Percentiles rank a stretch among this genome's conserved stretches.
phyloP scores from a whole-genome alignment of 2,329 filamentous ascomycete genomes.

The Metarhizium brunneum region DNA sequence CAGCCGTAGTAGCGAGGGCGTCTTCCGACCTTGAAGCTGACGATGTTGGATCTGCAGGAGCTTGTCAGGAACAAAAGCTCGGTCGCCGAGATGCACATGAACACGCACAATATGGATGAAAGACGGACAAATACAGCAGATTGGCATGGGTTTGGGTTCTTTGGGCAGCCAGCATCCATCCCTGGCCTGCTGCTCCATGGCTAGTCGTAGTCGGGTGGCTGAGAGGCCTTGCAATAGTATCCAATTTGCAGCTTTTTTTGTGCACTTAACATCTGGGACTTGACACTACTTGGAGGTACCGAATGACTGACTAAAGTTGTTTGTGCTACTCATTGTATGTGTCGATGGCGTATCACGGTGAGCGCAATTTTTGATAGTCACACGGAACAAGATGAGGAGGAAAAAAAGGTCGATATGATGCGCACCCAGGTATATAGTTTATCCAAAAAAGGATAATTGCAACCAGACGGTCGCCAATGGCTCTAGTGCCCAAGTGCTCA shows the following conservation, averaged over 20 bases:
- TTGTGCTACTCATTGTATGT: not conserved
- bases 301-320: no score
- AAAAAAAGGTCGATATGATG: not conserved
- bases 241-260: not conserved
- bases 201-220: constrained; percentile 1
- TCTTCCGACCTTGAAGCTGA: not conserved
- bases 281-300: not conserved
- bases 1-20: not conserved
- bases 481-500: not conserved
- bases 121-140: not conserved
- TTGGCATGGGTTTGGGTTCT: constrained; percentile 4
- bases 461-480: not conserved
- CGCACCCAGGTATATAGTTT: not conserved
- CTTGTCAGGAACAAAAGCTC: not conserved
- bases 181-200: not conserved
- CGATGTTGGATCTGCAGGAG: not conserved
- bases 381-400: not conserved
- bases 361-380: not conserved
- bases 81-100: not conserved
- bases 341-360: not conserved
- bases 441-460: not conserved
- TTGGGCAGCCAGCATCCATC: constrained; percentile 5
- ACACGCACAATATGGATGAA: not conserved
- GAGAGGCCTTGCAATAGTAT: not conserved
- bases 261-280: not conserved